phyloP scores from a whole-genome alignment of 176 grass and related monocot species.

The Eragrostis curvula region DNA sequence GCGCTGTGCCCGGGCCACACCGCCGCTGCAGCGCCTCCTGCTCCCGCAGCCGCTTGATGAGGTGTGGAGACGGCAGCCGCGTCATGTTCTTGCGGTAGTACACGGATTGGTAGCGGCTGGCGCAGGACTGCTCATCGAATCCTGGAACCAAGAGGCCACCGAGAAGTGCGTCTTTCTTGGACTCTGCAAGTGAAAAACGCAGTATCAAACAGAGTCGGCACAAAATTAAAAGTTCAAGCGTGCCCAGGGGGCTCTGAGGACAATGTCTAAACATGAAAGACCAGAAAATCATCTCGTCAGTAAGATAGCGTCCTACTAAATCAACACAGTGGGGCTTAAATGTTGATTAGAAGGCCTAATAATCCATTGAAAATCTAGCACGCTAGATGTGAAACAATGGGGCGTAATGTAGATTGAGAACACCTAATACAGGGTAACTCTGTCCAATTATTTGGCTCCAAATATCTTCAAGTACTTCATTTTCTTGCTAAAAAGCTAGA shows the following conservation, averaged over 20 bases:
- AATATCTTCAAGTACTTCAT: not conserved
- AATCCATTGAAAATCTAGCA: no score
- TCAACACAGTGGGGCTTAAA: no score
- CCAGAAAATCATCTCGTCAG: no score
- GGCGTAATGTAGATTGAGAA: not conserved
- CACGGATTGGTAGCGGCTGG: constrained; percentile 56
- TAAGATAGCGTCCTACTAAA: no score
- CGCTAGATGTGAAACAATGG: not conserved
- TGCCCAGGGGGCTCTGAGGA: no score
- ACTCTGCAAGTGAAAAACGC: not conserved
- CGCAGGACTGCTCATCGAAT: constrained; percentile 48
- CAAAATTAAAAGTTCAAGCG: not conserved
- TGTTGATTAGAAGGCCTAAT: no score
- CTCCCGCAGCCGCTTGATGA: not conserved
- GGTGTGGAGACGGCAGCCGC: constrained; percentile 34
- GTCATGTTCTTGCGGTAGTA: constrained; percentile 50
- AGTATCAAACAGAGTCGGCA: not conserved
- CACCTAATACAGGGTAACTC: not conserved
- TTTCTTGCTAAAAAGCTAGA: not conserved
- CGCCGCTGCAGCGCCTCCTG: constrained; percentile 54
- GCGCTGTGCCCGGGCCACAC: constrained; percentile 60
- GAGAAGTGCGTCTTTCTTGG: constrained; percentile 44
- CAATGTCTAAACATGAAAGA: no score
- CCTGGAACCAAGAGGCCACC: constrained; percentile 64
- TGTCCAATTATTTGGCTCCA: not conserved